Base-by-base conservation (phyloP, 495 filamentous ascomycete genomes). In the Penicillium egyptiacum region DNA sequence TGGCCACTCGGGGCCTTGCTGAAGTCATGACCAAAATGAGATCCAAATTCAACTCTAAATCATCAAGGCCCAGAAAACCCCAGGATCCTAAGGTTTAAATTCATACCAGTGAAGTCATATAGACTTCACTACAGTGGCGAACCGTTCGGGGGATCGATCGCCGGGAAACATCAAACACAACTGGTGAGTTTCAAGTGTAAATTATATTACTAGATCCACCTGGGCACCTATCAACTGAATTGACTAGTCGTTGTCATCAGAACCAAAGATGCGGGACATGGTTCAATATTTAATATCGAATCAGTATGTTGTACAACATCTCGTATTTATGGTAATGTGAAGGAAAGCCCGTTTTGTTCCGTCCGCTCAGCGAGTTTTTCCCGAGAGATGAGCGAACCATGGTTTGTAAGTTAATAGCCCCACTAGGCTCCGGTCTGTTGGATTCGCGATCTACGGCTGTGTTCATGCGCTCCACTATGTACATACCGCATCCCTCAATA, bases 341-440 rank as follows among this genome's bases (percentile, higher is more conserved):
- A 26, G 8, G 20, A 40, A 51, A 40, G 9, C 9, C 20, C 11
- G 47, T 48, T 31, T 12, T 11, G 10, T 16, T 19, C 45, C n/a
- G 28, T 19, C 45, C n/a, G 28, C 8, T 30, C 35, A 41, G 54
- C 68, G 69, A 71, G 66, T 65, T 63, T 71, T 59, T 19, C 10
- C 68, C 68, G 68, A 71, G 66, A 65, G 58, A 70, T 67, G 11
- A 40, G 53, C 66, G 61, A 59, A 55, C 60, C 60, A 52, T 50
- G 50, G 56, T 23, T 53, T 4, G 0, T 37, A 17, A 59, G 39
- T 19, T 3, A 19, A 25, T 17, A 8, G 23, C 20, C 57, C 50
- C 47, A 50, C 47, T 25, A 25, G 31, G 35, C 35, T 40, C 50
- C 30, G 22, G 23, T 12, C 14, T 17, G 19, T 26, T 28, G 52